A percentile compares a stretch with the other conserved stretches of the same genome.
Evolutionary conservation across 2,329 filamentous ascomycete species (phyloP).

Genomic region (Penicillium occitanis): DNA sequence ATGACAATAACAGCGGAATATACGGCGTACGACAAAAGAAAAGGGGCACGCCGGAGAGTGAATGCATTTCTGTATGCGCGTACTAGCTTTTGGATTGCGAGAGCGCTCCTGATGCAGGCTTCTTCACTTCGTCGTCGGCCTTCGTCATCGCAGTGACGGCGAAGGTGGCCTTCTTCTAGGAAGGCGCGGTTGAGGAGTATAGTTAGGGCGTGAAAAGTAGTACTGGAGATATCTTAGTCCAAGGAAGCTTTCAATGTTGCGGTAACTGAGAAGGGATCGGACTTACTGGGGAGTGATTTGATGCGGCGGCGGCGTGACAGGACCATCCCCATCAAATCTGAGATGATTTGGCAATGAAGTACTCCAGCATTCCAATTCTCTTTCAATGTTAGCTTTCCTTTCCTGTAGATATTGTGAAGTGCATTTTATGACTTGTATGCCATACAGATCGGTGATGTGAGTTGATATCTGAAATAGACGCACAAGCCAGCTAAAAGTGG

Average conservation of each 20-base stretch:
- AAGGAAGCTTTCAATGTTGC: no score
- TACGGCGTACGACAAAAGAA: background rate
- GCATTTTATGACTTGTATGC: background rate
- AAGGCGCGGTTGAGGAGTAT: background rate
- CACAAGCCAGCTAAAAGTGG: background rate
- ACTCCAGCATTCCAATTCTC: background rate
- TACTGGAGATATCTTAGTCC: background rate
- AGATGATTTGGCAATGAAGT: background rate
- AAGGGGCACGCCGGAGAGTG: background rate
- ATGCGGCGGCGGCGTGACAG: background rate
- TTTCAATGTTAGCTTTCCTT: background rate
- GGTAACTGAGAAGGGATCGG: no score
- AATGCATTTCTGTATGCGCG: constrained; percentile 20
- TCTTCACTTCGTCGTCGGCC: constrained; percentile 13
- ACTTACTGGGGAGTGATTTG: background rate
- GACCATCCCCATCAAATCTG: background rate
- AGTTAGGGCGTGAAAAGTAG: background rate
- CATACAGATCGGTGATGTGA: background rate
- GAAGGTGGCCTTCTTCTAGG: constrained; percentile 12
- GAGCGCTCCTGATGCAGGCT: constrained; percentile 19
- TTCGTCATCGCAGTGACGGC: constrained; percentile 11
- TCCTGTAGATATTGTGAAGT: background rate
- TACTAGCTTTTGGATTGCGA: constrained; percentile 22
- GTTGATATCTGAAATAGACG: background rate
- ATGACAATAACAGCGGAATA: constrained; percentile 27